Evolutionary conservation across 2,329 filamentous ascomycete genomes (phyloP), one percentile per base, ranked within the genome.

Genomic region (Hymenoscyphus repandus): DNA sequence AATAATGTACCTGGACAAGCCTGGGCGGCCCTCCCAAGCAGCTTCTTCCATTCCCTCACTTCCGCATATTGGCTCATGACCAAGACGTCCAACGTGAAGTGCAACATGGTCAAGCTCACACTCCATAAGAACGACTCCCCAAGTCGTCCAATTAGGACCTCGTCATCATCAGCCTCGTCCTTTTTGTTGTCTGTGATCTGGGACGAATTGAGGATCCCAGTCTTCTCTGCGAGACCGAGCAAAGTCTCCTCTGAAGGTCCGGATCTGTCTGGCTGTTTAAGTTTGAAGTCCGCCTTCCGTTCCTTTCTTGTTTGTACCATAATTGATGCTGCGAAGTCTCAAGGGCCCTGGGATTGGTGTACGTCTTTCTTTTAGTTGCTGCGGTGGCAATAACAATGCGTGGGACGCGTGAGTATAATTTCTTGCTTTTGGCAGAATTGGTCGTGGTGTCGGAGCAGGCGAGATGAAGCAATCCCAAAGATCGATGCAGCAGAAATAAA

Each of bases 51-150:
- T 3, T 76, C 65, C 2, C 90, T 74, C 2, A 81, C 75, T 55
- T 82, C 74, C n/a, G 82, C 80, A 62, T 89, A 93, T 68, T 93
- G 88, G 59, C 85, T 78, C 66, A 90, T 86, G 18, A 90, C 86
- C 10, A 93, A 73, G 34, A 90, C 82, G 64, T 92, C 88, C 47
- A 93, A 76, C 0, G 85, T 89, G 59, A 90, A 83, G 65, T 92
- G 86, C 45, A 91, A 69, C 74, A 84, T 87, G 11, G 80, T 74
- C 60, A 93, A 69, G 55, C 81, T 82, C 10, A 80, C 69, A 6
- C 73, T 75, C 77, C 78, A 85, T 20, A 85, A 69, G 2, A 78
- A 32, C 0, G 79, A 70, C 34, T 85, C 81, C 11, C 57, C 60
- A 5, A 66, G 22, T 45, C 65, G 66, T 62, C 13, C 63, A 11